A percentile compares a stretch with the other conserved stretches of the same genome.
These are phyloP conservation scores for Xylariaceae sp. DNA, from an alignment of 2,329 filamentous ascomycete species.

Conservation along the genomic window DNA sequence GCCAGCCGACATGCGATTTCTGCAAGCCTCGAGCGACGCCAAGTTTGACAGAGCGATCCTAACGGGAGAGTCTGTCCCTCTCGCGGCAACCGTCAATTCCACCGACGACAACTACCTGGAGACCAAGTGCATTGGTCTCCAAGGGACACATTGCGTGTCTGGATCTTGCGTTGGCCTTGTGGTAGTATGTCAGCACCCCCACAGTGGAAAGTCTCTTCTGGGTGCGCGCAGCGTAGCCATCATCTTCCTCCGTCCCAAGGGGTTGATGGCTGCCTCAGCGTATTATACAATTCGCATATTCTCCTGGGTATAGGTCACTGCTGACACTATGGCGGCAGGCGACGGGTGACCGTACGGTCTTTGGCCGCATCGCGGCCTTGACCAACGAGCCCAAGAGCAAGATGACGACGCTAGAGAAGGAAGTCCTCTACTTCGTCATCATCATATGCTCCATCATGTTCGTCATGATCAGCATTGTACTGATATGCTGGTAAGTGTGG, in stretches of 20 bases:
- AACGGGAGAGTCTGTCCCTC: conserved; percentile 54
- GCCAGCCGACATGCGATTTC: conserved; percentile 64
- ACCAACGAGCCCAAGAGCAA: conserved; percentile 62
- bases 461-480: conserved; percentile 54
- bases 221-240: too few species aligned
- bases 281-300: too few species aligned
- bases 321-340: too few species aligned
- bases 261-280: too few species aligned
- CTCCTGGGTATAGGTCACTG: too few species aligned
- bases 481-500: conserved; percentile 55
- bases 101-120: conserved; percentile 70
- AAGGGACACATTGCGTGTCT: conserved; percentile 71
- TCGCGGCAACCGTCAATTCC: conserved; percentile 55
- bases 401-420: conserved; percentile 62
- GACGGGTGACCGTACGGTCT: conserved; percentile 66
- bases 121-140: conserved; percentile 66
- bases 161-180: conserved; percentile 61
- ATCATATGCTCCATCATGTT: conserved; percentile 64
- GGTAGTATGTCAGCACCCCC: conserved; percentile 29
- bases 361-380: conserved; percentile 66
- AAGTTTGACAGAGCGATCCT: conserved; percentile 68
- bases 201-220: too few species aligned
- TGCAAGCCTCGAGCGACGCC: conserved; percentile 60
- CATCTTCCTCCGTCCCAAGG: too few species aligned
- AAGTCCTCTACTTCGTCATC: conserved; percentile 64